Evolutionary conservation across 371 early-diverging fungal genomes (phyloP).

Genomic region (Chytridium lagenaria): DNA sequence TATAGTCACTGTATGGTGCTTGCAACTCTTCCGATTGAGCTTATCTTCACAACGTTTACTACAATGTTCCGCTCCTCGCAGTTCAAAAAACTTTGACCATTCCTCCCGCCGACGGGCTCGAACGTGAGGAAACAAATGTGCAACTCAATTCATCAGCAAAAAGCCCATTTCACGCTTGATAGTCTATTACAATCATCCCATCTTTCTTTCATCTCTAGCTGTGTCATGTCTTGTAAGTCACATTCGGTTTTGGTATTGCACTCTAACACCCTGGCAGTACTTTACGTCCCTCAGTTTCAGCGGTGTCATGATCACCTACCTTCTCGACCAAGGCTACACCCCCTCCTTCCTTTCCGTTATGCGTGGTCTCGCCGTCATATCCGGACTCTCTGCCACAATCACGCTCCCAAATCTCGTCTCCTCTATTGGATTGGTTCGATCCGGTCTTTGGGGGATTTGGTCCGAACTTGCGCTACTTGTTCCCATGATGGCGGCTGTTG

Average conservation of each 20-base stretch:
- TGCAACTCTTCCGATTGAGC: not conserved
- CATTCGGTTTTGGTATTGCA: no score
- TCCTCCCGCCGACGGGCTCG: not conserved
- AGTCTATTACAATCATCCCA: slow-evolving; percentile 25
- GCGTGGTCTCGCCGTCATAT: slow-evolving; percentile 41
- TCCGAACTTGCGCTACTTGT: slow-evolving; percentile 43
- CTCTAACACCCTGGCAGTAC: no score
- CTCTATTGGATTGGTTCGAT: slow-evolving; percentile 48
- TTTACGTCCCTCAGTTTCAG: slow-evolving; percentile 51
- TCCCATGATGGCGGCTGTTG: slow-evolving; percentile 29
- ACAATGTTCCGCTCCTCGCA: not conserved
- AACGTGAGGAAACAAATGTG: not conserved
- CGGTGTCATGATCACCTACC: slow-evolving; percentile 58
- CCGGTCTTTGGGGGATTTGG: slow-evolving; percentile 60
- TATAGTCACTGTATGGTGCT: slow-evolving; percentile 28
- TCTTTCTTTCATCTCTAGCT: slow-evolving; percentile 44
- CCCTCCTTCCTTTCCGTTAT: slow-evolving; percentile 41
- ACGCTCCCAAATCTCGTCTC: slow-evolving; percentile 41
- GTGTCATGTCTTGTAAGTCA: no score
- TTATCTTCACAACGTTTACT: not conserved
- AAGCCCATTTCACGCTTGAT: not conserved
- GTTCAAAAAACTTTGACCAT: not conserved
- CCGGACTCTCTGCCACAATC: slow-evolving; percentile 48
- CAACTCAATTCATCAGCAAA: not conserved
- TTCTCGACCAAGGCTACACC: slow-evolving; percentile 42